A percentile compares a stretch with the other conserved stretches of the same genome.
These are phyloP conservation scores for Candida sonorensis DNA, from an alignment of 805 yeast genomes.

Conservation along the genomic window DNA sequence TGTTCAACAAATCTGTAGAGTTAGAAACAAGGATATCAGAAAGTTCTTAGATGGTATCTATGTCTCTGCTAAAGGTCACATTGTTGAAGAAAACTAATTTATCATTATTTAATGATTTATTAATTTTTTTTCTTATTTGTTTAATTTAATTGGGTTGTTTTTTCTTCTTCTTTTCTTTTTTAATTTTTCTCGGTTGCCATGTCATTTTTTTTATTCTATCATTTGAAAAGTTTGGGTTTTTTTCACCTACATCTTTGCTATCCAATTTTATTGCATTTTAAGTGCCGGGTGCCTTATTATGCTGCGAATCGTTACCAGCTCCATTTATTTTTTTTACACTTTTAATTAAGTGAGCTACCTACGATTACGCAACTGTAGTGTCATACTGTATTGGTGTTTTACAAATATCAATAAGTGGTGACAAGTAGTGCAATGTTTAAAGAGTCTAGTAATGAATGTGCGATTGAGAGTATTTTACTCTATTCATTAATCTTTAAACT, in stretches of 20 bases:
- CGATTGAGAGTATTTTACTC: too few relatives aligned
- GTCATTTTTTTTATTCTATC: not conserved
- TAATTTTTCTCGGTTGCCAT: slow-evolving; percentile 1
- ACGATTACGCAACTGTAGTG: slow-evolving; percentile 26
- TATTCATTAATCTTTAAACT: too few relatives aligned
- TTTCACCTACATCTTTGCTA: too few relatives aligned
- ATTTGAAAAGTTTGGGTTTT: not conserved
- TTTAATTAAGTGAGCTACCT: slow-evolving; percentile 25
- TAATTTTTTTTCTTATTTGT: slow-evolving; percentile 1
- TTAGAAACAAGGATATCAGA: slow-evolving; percentile 99
- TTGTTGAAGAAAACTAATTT: slow-evolving; percentile 43
- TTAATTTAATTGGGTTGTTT: not conserved
- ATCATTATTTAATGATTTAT: not conserved
- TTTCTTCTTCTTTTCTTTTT: slow-evolving; percentile 2
- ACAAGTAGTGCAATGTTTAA: too few relatives aligned
- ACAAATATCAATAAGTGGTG: too few relatives aligned
- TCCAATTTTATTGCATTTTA: too few relatives aligned
- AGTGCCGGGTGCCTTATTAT: slow-evolving; percentile 23
- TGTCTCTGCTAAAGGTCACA: slow-evolving; percentile 91
- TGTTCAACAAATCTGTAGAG: slow-evolving; percentile 96
- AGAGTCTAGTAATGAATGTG: too few relatives aligned
- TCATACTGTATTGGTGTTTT: not conserved
- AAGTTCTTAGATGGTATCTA: slow-evolving; percentile 99
- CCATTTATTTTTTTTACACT: slow-evolving; percentile 12
- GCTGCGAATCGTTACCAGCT: slow-evolving; percentile 31